Percentiles rank a stretch among this genome's conserved stretches.
phyloP scores from a whole-genome alignment of 208 protist species.

The Leishmania major region DNA sequence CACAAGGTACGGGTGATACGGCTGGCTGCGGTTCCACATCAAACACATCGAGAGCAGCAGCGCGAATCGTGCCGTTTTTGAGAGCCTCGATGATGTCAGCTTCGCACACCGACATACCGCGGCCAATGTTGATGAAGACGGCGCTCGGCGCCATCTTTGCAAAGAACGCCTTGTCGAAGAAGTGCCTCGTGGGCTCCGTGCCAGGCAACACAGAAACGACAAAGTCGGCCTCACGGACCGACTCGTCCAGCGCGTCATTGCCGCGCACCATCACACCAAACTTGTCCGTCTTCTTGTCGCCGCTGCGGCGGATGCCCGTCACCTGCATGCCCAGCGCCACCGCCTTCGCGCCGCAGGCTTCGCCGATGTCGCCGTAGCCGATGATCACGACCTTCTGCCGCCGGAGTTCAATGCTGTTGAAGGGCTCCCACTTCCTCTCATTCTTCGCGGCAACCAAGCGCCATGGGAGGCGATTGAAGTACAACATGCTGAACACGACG shows the following conservation, averaged over 20 bases:
- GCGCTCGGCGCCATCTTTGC: slow-evolving; percentile 76
- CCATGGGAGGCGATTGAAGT: slow-evolving; percentile 88
- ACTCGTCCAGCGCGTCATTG: slow-evolving; percentile 50
- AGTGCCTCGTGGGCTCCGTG: slow-evolving; percentile 59
- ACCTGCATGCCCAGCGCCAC: slow-evolving; percentile 73
- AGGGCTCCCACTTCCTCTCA: slow-evolving; percentile 79
- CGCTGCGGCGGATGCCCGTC: slow-evolving; percentile 66
- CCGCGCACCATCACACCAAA: slow-evolving; percentile 58
- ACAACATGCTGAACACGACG: slow-evolving; percentile 73
- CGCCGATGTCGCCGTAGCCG: slow-evolving; percentile 87
- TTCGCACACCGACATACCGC: slow-evolving; percentile 73
- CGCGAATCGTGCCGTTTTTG: slow-evolving; percentile 56
- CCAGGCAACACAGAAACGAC: slow-evolving; percentile 84
- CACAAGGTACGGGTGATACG: no score
- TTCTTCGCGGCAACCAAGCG: slow-evolving; percentile 49
- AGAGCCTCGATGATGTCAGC: slow-evolving; percentile 68
- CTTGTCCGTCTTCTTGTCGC: slow-evolving; percentile 42
- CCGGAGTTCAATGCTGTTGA: slow-evolving; percentile 58
- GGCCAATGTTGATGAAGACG: slow-evolving; percentile 89
- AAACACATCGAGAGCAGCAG: slow-evolving; percentile 81
- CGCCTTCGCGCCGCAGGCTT: slow-evolving; percentile 45
- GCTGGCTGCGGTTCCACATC: slow-evolving; percentile 70
- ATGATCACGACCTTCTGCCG: slow-evolving; percentile 74
- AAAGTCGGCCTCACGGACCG: slow-evolving; percentile 79
- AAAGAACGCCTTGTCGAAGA: slow-evolving; percentile 84